These are phyloP conservation scores for Albophoma yamanashiensis DNA, from an alignment of 2,329 filamentous ascomycete genomes.

Conservation along the genomic window DNA sequence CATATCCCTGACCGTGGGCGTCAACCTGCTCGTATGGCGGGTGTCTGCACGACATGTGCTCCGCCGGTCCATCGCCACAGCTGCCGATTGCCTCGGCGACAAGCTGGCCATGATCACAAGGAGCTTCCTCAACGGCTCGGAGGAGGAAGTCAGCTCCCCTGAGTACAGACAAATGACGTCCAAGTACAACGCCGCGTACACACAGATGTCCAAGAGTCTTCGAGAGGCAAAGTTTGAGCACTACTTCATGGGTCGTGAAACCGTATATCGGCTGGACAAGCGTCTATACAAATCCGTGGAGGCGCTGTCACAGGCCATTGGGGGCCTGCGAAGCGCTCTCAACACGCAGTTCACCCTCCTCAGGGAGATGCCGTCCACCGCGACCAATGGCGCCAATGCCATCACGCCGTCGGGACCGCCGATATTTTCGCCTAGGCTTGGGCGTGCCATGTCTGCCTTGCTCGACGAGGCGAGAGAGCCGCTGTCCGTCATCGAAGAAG, in stretches of 20 bases:
- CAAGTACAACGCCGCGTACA: slow-evolving; percentile 57
- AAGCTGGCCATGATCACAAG: slow-evolving; percentile 74
- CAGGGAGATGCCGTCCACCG: slow-evolving; percentile 40
- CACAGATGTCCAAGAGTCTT: slow-evolving; percentile 63
- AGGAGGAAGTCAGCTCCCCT: slow-evolving; percentile 61
- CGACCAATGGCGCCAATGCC: not conserved
- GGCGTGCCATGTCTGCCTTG: slow-evolving; percentile 16
- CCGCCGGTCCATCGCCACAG: slow-evolving; percentile 59
- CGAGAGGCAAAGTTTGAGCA: slow-evolving; percentile 85
- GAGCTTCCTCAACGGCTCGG: slow-evolving; percentile 73
- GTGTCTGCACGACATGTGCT: slow-evolving; percentile 66
- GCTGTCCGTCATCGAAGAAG: slow-evolving; percentile 53
- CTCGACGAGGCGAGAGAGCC: slow-evolving; percentile 32
- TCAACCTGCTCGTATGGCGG: slow-evolving; percentile 70
- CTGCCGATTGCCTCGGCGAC: slow-evolving; percentile 65
- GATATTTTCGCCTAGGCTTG: slow-evolving; percentile 14
- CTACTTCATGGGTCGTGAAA: slow-evolving; percentile 69
- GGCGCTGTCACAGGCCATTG: slow-evolving; percentile 75
- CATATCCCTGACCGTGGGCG: slow-evolving; percentile 57
- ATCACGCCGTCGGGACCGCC: slow-evolving; percentile 6
- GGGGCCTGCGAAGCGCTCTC: slow-evolving; percentile 81
- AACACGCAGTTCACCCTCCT: slow-evolving; percentile 80
- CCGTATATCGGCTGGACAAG: slow-evolving; percentile 67
- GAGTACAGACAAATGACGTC: slow-evolving; percentile 52
- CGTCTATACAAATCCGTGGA: slow-evolving; percentile 77